Base-by-base conservation (phyloP, 2,329 filamentous ascomycete species). In the Alternaria sp. region DNA sequence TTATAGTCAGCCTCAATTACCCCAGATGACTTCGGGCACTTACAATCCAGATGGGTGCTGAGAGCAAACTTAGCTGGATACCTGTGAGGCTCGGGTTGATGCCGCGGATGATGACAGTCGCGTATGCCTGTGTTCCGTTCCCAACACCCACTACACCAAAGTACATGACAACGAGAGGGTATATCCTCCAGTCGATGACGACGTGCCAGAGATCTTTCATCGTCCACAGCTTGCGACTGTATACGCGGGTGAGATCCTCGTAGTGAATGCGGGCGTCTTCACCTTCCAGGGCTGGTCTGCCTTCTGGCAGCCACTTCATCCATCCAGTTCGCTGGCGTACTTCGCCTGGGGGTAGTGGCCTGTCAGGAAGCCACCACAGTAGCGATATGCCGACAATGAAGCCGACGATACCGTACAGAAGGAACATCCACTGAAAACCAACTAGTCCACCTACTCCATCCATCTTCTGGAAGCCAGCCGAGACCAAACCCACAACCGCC, bases 131-230 rank as follows among this genome's bases (percentile, higher is more conserved):
- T 1, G 93, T 93, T 47, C 93, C 93, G 66, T 97, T 97, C 9
- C 93, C 93, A 4, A 97, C 93, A 21, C 93, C 93, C 1, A 97
- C 93, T 4, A 97, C 93, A 19, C 93, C 93, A 81, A 97, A 97
- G 81, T 97, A 97, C 93, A 97, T 97, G 57, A 97, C 76, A 1
- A 90, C 86, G 69, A 97, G 81, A 2, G 93, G 93, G 91, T 93
- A 97, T 17, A 97, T 84, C 3, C 93, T 88, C 93, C 93, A 97
- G 80, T 97, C 93, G 36, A 91, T 84, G 28, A 97, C 81, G 2
- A 96, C 91, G 23, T 83, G 82, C 23, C 83, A 82, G 1, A 97
- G 83, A 69, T 97, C 93, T 57, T 83, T 87, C 65, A 92, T 69
- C 1, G 84, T 89, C 93, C 93, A 97, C 4, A 88, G 85, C 1